These are phyloP conservation scores for Naganishia randhawae DNA, from an alignment of 768 basidiomycete species.

Conservation along the genomic window DNA sequence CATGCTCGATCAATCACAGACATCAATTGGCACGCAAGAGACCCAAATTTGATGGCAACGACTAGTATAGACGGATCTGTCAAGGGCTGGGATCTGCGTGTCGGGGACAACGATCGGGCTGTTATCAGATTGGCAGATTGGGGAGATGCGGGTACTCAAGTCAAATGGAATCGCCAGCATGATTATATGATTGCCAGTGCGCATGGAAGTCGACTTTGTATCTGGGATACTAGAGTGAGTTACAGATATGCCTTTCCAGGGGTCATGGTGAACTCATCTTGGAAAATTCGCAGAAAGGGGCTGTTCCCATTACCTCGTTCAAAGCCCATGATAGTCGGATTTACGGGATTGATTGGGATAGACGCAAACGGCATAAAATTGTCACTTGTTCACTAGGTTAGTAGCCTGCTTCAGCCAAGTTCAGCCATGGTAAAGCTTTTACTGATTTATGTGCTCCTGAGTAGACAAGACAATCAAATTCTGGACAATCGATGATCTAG, in stretches of 20 bases:
- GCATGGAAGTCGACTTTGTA: conserved; percentile 76
- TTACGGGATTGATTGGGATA: conserved; percentile 96
- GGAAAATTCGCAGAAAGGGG: conserved; percentile 66
- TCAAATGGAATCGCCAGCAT: conserved; percentile 93
- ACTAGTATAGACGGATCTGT: conserved; percentile 91
- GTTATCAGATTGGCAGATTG: conserved; percentile 60
- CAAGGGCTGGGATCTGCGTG: conserved; percentile 87
- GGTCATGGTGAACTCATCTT: conserved; percentile 5
- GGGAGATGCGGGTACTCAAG: conserved; percentile 70
- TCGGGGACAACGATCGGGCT: conserved; percentile 59
- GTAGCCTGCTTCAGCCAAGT: background rate
- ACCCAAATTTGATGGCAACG: conserved; percentile 80
- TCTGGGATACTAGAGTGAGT: conserved; percentile 90
- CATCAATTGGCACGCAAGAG: conserved; percentile 90
- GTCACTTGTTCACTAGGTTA: conserved; percentile 78
- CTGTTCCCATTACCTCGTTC: conserved; percentile 69
- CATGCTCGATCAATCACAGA: conserved; percentile 96
- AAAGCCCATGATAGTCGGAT: conserved; percentile 84
- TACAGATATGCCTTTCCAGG: background rate
- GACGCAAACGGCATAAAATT: conserved; percentile 67
- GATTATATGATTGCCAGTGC: conserved; percentile 82
- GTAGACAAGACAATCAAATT: conserved; percentile 83
- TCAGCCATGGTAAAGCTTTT: background rate
- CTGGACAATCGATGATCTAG: conserved; percentile 60
- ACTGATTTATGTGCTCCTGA: background rate